Evolutionary conservation across 768 basidiomycete species (phyloP), one percentile per base, ranked within the genome.

Genomic region (Agrocybe chaxingu): DNA sequence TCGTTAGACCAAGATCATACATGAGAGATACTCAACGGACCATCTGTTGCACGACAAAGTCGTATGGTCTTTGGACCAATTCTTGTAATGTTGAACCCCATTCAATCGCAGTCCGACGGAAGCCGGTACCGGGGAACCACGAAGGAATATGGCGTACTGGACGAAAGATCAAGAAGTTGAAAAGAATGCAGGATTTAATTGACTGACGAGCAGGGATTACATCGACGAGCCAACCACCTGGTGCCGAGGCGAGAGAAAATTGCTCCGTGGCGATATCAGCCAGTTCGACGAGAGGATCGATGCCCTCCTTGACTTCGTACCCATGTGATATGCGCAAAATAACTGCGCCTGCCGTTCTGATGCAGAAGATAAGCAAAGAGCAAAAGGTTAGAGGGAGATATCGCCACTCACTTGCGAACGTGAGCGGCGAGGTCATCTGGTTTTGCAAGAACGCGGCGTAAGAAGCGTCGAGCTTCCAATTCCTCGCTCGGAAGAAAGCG

Each of bases 51-150:
- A 82, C 82, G 41, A 82, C 82, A 50, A 78, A 81, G 35, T 73
- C 70, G 59, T 77, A 70, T 7, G 84, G 84, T 48, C 68, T 69
- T 24, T 79, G 73, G 24, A 82, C 80, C 77, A 82, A 74, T 42
- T 83, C 74, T 10, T 64, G 57, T 24, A 85, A 68, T 0, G 81
- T 83, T 2, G 65, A 61, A 16, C 73, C 70, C 81, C 82, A 86
- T 38, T 68, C 67, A 31, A 66, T 69, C 1, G 83, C 85, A 54
- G 68, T 77, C 52, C 57, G 64, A 58, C 78, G 77, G 68, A 85
- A 87, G 4, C 67, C 68, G 24, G 81, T 81, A 18, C 83, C 83
- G 16, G 84, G 84, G 55, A 84, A 73, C 84, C 85, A 87, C 19
- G 69, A 64, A 32, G 85, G 85, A 39, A 85, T 58, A 55, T 83